Evolutionary conservation across 345 rosid species (phyloP), one percentile per base, ranked within the genome.

Genomic region (Syzygium jambos): DNA sequence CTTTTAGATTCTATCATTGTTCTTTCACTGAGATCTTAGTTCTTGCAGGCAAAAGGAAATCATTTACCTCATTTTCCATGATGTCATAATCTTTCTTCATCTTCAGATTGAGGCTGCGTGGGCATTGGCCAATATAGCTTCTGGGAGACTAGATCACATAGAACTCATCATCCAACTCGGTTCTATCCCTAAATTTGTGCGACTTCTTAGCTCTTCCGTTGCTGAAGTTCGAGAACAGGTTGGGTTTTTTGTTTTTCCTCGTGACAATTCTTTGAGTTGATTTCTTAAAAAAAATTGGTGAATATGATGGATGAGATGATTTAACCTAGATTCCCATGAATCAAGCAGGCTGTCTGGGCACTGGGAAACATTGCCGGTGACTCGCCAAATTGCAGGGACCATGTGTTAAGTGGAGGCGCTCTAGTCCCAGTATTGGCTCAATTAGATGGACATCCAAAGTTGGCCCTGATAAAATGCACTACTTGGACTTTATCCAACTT

Each of bases 191-290:
- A 93, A 90, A 89, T 94, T 95, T 84, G 96, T 93, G 85, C 92
- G 90, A 89, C 95, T 95, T 85, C 96, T 95, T 88, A 88, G 92
- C 89, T 92, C 95, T 91, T 93, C 92, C 34, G 89, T 91, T 85
- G 94, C 93, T 94, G 96, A 93, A 89, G 96, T 94, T 61, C 91
- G 95, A 87, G 98, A 95, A 87, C 96, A 95, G 95, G 98, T 95
- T 89, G 85, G 43, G 34, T 87, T 30, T 90, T 85, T 34, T 5
- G 6, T 51, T 51, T 53, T 17, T 34, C 53, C 14, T 54, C 68
- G n/a, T 25, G 25, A 46, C 27, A n/a, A 41, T 73, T 63, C 51
- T 65, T 65, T 41, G 68, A 61, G 27, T 56, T 57, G 25, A 21
- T 86, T 49, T 86, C 55, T 84, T 8, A 4, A 17, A 17, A 27